A percentile compares a stretch with the other conserved stretches of the same genome.
phyloP scores from a whole-genome alignment of 805 yeast species.

The Pichia californica region DNA sequence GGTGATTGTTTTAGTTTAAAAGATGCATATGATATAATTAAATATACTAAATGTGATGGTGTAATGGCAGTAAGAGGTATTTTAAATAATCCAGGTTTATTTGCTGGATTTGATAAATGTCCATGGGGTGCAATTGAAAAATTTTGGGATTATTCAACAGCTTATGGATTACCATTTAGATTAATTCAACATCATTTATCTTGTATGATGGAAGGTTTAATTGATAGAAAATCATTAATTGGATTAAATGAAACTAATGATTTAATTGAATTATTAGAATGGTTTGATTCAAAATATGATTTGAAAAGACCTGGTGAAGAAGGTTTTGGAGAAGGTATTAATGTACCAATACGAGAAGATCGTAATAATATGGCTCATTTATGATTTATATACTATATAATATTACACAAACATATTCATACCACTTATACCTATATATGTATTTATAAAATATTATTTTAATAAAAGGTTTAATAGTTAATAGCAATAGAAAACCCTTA shows the following conservation, averaged over 20 bases:
- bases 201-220: conserved; percentile 67
- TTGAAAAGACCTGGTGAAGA: conserved; percentile 60
- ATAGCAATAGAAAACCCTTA: too few species aligned
- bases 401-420: too few species aligned
- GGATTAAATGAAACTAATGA: conserved; percentile 57
- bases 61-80: conserved; percentile 95
- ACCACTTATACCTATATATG: too few species aligned
- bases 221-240: conserved; percentile 43
- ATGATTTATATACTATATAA: too few species aligned
- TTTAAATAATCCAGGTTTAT: conserved; percentile 79
- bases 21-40: conserved; percentile 60
- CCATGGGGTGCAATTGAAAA: conserved; percentile 91
- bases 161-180: conserved; percentile 80
- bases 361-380: conserved; percentile 9
- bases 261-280: conserved; percentile 65
- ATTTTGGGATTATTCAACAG: conserved; percentile 71
- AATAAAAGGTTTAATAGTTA: too few species aligned
- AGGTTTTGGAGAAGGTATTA: conserved; percentile 52
- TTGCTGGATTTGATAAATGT: conserved; percentile 62
- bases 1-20: conserved; percentile 80
- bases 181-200: conserved; percentile 81
- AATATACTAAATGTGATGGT: conserved; percentile 75
- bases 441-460: too few species aligned
- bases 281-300: conserved; percentile 68
- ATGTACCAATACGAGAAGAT: conserved; percentile 19